Evolutionary conservation across 2,329 filamentous ascomycete genomes (phyloP), one percentile per base, ranked within the genome.

Genomic region (Tolypocladium cylindrosporum): DNA sequence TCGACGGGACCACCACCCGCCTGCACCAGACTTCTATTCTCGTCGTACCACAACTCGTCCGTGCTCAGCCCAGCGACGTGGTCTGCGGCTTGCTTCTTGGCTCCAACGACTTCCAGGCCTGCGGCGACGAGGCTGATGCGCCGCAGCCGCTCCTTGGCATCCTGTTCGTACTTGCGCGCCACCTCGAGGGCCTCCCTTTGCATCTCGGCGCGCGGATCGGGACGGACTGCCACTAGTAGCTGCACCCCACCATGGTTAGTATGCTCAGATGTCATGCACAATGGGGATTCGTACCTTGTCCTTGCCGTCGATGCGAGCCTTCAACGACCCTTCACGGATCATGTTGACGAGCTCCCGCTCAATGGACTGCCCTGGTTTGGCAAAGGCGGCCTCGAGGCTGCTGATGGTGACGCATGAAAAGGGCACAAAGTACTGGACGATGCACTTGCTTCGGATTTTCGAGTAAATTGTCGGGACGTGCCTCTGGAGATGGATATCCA

Each of bases 371-470:
- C 81, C 82, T 0, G 83, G 76, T 2, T 79, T 75, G 0, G 84
- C 85, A 71, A 99, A 97, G 2, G 90, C 87, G 41, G 81, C 78
- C 10, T 89, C 85, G 77, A 99, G 84, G 60, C 85, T 91, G 24
- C 87, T 81, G 5, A 97, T 78, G 0, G 89, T 92, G 61, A 97
- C 91, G 63, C 87, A 87, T 48, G 88, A 95, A 72, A 96, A 99
- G 0, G 94, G 92, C 31, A 90, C 81, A 65, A 96, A 88, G 74
- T 97, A 97, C 68, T 96, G 90, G 31, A 92, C 84, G 59, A 99
- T 97, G 67, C 92, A 93, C 76, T 97, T 97, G 67, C 82, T 89
- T 59, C 94, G 85, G 64, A 99, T 91, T 54, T 79, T 77, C 13
- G 81, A 77, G 74, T 92, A 94, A 24, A 99, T 78, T 1, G 76